These are phyloP conservation scores for Oryza punctata DNA, from an alignment of 176 grass and related monocot species.

Conservation along the genomic window DNA sequence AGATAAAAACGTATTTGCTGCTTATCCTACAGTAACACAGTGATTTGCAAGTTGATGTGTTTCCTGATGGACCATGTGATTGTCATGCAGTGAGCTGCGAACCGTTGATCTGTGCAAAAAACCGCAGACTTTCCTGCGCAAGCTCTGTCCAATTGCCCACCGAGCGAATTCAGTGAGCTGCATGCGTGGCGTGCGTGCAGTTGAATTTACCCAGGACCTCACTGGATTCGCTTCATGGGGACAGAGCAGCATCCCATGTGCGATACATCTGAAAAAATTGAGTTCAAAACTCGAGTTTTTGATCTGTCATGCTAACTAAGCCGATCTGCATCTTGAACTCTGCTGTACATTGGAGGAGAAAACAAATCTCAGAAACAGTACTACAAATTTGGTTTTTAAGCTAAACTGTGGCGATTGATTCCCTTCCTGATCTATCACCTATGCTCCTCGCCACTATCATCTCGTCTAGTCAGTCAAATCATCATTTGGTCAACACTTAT, in stretches of 20 bases:
- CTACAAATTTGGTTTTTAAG: neutral
- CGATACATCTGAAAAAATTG: neutral
- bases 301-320: neutral
- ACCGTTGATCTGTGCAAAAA: neutral
- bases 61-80: neutral
- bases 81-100: neutral
- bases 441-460: conserved; percentile 7
- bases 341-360: neutral
- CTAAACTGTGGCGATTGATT: neutral
- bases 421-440: neutral
- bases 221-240: neutral
- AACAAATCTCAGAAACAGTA: conserved; percentile 5
- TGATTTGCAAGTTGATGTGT: neutral
- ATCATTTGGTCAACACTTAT: conserved; percentile 33
- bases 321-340: conserved; percentile 32
- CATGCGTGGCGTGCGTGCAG: neutral
- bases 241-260: neutral
- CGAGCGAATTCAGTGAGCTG: neutral
- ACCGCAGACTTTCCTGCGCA: neutral
- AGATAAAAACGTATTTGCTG: neutral
- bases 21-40: neutral
- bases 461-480: conserved; percentile 16
- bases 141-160: neutral
- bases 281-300: neutral
- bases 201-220: neutral